A percentile compares a stretch with the other conserved stretches of the same genome.
These are phyloP conservation scores for Cladorrhinum samala DNA, from an alignment of 495 filamentous ascomycete species.

Conservation along the genomic window DNA sequence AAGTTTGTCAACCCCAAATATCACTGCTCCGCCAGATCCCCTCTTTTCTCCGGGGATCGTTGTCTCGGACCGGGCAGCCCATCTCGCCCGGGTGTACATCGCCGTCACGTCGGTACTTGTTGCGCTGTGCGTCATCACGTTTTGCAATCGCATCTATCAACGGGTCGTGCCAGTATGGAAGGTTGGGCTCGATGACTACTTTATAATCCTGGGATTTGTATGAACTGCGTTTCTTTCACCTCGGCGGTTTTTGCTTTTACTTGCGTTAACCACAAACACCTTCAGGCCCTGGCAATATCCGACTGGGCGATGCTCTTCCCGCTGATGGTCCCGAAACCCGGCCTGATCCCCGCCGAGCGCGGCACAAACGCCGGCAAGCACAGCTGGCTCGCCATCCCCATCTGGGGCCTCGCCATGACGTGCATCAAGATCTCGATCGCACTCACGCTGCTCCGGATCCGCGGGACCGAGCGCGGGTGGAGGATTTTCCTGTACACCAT, in stretches of 20 bases:
- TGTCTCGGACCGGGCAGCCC: too few relatives aligned
- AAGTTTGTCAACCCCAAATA: too few relatives aligned
- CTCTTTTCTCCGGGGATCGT: too few relatives aligned
- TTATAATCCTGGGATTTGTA: constrained; percentile 20
- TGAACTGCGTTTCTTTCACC: constrained; percentile 1
- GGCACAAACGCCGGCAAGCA: constrained; percentile 6
- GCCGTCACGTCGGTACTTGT: constrained; percentile 15
- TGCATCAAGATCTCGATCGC: constrained; percentile 27
- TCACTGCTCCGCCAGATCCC: too few relatives aligned
- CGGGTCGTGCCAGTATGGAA: constrained; percentile 22
- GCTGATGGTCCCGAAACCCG: constrained; percentile 11
- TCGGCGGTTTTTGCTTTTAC: too few relatives aligned
- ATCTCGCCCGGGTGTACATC: constrained; percentile 17
- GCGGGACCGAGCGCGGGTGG: constrained; percentile 29
- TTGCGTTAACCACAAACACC: neutral
- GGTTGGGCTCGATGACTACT: constrained; percentile 23
- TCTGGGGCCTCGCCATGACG: constrained; percentile 27
- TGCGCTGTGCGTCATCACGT: constrained; percentile 14
- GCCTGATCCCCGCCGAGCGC: constrained; percentile 7
- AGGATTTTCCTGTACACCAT: constrained; percentile 49
- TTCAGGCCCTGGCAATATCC: constrained; percentile 16
- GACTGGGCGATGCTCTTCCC: constrained; percentile 20
- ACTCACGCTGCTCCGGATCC: constrained; percentile 24
- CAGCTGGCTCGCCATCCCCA: constrained; percentile 20
- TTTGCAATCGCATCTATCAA: constrained; percentile 19